phyloP scores from a whole-genome alignment of 2,329 filamentous ascomycete species.

The Aspergillus uvarum region DNA sequence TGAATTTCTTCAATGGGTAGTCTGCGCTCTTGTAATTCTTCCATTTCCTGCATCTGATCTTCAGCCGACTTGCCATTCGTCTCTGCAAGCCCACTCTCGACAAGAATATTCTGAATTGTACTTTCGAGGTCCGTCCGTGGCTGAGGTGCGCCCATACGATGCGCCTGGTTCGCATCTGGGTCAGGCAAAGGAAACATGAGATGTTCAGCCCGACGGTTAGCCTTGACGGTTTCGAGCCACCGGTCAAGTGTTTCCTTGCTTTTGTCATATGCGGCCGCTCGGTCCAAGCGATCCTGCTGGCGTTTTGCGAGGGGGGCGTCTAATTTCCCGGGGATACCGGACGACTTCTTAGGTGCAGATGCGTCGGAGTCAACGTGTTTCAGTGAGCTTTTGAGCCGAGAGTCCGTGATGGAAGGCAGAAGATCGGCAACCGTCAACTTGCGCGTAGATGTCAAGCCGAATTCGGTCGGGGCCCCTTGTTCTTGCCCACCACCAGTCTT shows the following conservation, averaged over 20 bases:
- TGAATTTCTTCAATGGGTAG: slow-evolving; percentile 71
- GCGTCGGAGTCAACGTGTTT: slow-evolving; percentile 61
- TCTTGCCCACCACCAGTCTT: slow-evolving; percentile 55
- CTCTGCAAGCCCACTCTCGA: slow-evolving; percentile 73
- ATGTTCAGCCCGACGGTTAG: slow-evolving; percentile 88
- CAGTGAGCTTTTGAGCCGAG: slow-evolving; percentile 72
- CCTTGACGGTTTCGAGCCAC: slow-evolving; percentile 94
- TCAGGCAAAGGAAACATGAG: slow-evolving; percentile 82
- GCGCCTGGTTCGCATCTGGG: slow-evolving; percentile 60
- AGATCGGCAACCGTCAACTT: slow-evolving; percentile 77
- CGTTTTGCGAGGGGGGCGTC: slow-evolving; percentile 79
- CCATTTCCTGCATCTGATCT: slow-evolving; percentile 66
- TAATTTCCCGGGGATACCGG: slow-evolving; percentile 66
- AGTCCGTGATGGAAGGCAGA: slow-evolving; percentile 69
- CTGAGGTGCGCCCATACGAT: slow-evolving; percentile 56
- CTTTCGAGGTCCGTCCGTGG: slow-evolving; percentile 79
- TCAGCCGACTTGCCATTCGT: slow-evolving; percentile 61
- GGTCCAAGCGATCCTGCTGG: slow-evolving; percentile 81
- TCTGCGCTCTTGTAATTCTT: slow-evolving; percentile 69
- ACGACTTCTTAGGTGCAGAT: slow-evolving; percentile 46
- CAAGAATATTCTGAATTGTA: slow-evolving; percentile 83
- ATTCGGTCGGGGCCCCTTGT: slow-evolving; percentile 61
- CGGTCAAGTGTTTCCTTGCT: slow-evolving; percentile 86
- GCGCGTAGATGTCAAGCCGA: slow-evolving; percentile 57
- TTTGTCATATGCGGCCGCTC: slow-evolving; percentile 80